Evolutionary conservation across 2,329 filamentous ascomycete species (phyloP).

Genomic region (Sclerotinia spermophila): DNA sequence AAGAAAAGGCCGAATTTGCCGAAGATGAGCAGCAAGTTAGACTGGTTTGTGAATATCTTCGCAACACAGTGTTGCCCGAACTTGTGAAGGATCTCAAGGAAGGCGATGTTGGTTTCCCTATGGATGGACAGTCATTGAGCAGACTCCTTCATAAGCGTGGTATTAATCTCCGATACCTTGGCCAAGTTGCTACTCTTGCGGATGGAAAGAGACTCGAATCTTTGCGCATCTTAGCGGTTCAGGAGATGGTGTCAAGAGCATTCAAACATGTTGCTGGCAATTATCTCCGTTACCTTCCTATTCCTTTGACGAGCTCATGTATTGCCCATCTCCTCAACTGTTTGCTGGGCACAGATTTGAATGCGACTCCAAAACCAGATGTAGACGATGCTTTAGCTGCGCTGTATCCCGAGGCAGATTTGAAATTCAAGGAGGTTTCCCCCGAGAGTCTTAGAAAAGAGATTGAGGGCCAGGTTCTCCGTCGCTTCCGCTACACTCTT

Average conservation of each 20-base stretch:
- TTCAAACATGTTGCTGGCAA: slow-evolving; percentile 89
- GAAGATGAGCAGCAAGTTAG: slow-evolving; percentile 87
- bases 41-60: slow-evolving; percentile 74
- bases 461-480: slow-evolving; percentile 66
- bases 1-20: slow-evolving; percentile 78
- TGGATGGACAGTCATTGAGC: slow-evolving; percentile 92
- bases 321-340: slow-evolving; percentile 91
- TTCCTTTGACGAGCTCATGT: slow-evolving; percentile 74
- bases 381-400: slow-evolving; percentile 69
- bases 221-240: slow-evolving; percentile 70
- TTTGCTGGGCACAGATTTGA: slow-evolving; percentile 73
- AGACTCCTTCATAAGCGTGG: slow-evolving; percentile 91
- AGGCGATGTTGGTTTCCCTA: slow-evolving; percentile 93
- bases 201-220: slow-evolving; percentile 71
- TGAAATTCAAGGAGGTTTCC: slow-evolving; percentile 75
- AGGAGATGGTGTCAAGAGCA: slow-evolving; percentile 91
- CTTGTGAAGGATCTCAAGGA: slow-evolving; percentile 84
- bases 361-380: slow-evolving; percentile 73
- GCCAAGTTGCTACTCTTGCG: slow-evolving; percentile 70
- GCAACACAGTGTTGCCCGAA: slow-evolving; percentile 74
- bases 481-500: slow-evolving; percentile 75
- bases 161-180: slow-evolving; percentile 96
- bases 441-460: slow-evolving; percentile 66
- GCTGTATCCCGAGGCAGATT: slow-evolving; percentile 78
- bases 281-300: slow-evolving; percentile 75